Conservation (phyloP, 2,329 filamentous ascomycete species). For the Fusarium pilosicola region DNA sequence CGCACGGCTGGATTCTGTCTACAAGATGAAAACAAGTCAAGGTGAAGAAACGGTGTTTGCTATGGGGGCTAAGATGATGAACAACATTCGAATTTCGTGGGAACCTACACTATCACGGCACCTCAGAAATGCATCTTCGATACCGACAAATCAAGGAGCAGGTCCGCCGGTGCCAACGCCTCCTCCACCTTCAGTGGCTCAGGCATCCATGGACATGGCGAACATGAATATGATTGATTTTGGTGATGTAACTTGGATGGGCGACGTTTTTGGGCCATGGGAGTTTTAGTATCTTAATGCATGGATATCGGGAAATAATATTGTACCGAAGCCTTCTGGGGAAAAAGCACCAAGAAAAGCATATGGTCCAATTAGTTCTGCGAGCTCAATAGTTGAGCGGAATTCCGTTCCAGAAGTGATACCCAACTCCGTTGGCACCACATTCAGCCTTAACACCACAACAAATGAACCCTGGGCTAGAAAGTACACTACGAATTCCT, state of each 20-base stretch:
- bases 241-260: conserved; percentile 51
- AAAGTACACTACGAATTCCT: conserved; percentile 7
- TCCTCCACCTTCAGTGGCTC: conserved; percentile 5
- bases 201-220: conserved; percentile 31
- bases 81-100: conserved; percentile 49
- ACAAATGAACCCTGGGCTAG: neutral
- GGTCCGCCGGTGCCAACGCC: conserved; percentile 18
- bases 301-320: neutral
- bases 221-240: conserved; percentile 47
- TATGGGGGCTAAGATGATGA: conserved; percentile 51
- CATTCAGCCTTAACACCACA: conserved; percentile 6
- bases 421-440: conserved; percentile 29
- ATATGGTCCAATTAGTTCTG: neutral
- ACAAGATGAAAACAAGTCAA: conserved; percentile 43
- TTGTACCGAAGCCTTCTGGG: neutral
- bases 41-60: conserved; percentile 47
- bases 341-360: neutral
- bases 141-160: conserved; percentile 43
- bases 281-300: conserved; percentile 42
- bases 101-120: conserved; percentile 48
- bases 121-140: conserved; percentile 43
- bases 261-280: conserved; percentile 52
- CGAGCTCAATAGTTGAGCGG: conserved; percentile 3
- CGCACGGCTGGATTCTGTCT: conserved; percentile 39
- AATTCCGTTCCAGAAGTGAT: conserved; percentile 16